Percentiles rank a stretch among this genome's conserved stretches.
Evolutionary conservation across 2,329 filamentous ascomycete genomes (phyloP).

Genomic region (Paecilomyces dactylethromorphus): DNA sequence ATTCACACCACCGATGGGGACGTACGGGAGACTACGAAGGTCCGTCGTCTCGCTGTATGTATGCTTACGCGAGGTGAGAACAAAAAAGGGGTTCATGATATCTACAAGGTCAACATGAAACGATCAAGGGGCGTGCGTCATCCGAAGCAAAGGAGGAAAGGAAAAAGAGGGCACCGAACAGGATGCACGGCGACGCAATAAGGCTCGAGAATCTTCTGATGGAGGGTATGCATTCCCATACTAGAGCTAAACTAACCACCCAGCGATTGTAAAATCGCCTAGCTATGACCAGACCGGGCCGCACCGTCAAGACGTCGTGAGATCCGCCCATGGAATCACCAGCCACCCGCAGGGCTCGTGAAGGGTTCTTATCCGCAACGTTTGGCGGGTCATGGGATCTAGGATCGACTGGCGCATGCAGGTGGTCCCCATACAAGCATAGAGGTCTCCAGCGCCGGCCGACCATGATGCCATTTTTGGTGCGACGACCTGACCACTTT

Average conservation of each 20-base stretch:
- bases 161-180: background rate
- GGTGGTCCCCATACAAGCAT: background rate
- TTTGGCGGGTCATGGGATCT: background rate
- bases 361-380: background rate
- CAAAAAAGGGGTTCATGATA: background rate
- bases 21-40: background rate
- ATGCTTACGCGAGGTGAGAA: background rate
- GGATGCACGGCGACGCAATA: background rate
- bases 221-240: background rate
- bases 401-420: background rate
- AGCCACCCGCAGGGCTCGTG: background rate
- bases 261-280: background rate
- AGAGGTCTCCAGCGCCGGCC: background rate
- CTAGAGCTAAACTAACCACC: background rate
- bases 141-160: background rate
- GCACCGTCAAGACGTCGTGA: background rate
- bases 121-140: background rate
- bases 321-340: background rate
- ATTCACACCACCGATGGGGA: background rate
- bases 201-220: background rate
- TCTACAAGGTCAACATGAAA: background rate
- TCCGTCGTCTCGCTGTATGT: too few relatives aligned
- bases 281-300: background rate
- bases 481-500: background rate
- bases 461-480: background rate